Evolutionary conservation across 2,329 filamentous ascomycete genomes (phyloP).

Genomic region (Aspergillus sojae): DNA sequence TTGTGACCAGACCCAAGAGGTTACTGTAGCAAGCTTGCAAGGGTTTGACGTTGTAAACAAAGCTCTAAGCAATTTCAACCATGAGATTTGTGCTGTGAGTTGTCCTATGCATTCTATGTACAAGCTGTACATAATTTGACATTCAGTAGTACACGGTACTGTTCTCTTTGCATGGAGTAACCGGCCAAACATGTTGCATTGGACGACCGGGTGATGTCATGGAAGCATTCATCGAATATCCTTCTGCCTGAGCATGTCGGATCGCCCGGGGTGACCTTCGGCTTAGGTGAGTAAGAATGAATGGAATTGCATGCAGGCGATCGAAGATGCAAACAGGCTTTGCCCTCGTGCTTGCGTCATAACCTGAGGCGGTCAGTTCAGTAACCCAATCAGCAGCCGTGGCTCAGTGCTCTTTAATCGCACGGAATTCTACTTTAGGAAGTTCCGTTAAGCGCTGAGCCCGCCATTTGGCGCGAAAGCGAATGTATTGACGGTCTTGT

Average conservation of each 20-base stretch:
- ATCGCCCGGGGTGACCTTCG: background rate
- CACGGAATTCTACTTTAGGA: slow-evolving; percentile 4
- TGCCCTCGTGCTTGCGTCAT: slow-evolving; percentile 8
- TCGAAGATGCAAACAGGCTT: slow-evolving; percentile 10
- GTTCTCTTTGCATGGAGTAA: background rate
- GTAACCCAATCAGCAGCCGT: background rate
- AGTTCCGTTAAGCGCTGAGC: slow-evolving; percentile 5
- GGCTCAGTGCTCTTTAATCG: background rate
- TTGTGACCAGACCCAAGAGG: too few relatives aligned
- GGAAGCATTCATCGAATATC: background rate
- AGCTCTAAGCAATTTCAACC: background rate
- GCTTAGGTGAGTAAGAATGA: background rate
- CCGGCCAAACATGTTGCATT: background rate
- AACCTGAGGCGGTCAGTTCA: background rate
- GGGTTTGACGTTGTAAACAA: background rate
- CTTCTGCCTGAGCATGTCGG: background rate
- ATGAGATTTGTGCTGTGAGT: background rate
- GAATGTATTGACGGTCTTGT: background rate
- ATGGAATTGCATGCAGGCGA: background rate
- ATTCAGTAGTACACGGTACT: background rate
- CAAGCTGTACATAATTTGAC: background rate
- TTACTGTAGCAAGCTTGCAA: background rate
- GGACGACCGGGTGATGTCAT: slow-evolving; percentile 7
- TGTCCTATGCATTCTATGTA: background rate
- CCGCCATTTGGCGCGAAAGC: slow-evolving; percentile 1